Evolutionary conservation across 257 asterid species (phyloP).

Genomic region (Nicotiana noctiflora): DNA sequence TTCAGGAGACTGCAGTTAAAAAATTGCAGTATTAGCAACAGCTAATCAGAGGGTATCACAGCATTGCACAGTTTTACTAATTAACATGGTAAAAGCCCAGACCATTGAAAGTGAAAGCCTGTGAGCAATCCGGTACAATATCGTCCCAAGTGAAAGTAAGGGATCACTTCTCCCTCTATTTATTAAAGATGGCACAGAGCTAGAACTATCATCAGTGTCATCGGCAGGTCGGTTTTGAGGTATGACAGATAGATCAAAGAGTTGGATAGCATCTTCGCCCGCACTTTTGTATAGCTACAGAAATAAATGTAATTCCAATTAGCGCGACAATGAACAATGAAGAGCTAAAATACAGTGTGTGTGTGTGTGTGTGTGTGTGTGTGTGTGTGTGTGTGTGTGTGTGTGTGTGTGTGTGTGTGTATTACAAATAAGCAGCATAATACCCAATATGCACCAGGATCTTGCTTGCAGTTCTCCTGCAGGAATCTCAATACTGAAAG

Average conservation of each 20-base stretch:
- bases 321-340: conserved; percentile 2
- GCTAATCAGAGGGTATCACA: conserved; percentile 11
- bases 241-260: conserved; percentile 89
- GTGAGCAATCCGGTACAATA: conserved; percentile 83
- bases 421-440: background rate
- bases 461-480: conserved; percentile 89
- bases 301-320: conserved; percentile 5
- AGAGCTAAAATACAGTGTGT: conserved; percentile 9
- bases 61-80: background rate
- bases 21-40: conserved; percentile 18
- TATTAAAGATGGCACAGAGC: conserved; percentile 54
- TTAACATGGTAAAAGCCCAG: conserved; percentile 12
- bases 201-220: conserved; percentile 49
- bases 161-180: conserved; percentile 81
- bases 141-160: conserved; percentile 73
- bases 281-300: too few relatives aligned
- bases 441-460: conserved; percentile 99
- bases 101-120: conserved; percentile 89
- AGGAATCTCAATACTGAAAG: conserved; percentile 81
- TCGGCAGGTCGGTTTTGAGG: conserved; percentile 56
- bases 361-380: too few relatives aligned
- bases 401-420: too few relatives aligned
- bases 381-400: too few relatives aligned
- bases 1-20: conserved; percentile 55
- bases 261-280: conserved; percentile 89